Percentiles rank a stretch among this genome's conserved stretches.
Evolutionary conservation across 2,329 filamentous ascomycete species (phyloP).

Genomic region (Alternaria brassicae): DNA sequence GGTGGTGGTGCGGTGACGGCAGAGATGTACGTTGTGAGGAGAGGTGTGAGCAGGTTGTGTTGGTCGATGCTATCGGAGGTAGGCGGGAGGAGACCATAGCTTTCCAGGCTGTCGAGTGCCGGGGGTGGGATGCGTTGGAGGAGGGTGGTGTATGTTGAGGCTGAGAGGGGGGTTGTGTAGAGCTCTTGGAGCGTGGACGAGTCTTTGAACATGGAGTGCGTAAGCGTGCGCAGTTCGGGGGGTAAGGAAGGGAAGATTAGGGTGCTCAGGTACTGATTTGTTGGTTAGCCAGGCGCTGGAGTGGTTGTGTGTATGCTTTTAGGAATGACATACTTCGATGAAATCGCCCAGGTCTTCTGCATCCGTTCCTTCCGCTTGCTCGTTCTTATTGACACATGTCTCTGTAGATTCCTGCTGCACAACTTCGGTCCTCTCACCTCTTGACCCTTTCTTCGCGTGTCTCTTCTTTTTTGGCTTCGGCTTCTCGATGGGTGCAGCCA

Average conservation of each 20-base stretch:
- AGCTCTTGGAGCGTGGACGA: slow-evolving; percentile 58
- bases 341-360: slow-evolving; percentile 80
- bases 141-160: slow-evolving; percentile 59
- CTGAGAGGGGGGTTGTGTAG: slow-evolving; percentile 66
- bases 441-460: slow-evolving; percentile 41
- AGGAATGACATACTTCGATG: slow-evolving; percentile 63
- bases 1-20: slow-evolving; percentile 68
- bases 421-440: slow-evolving; percentile 26
- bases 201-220: slow-evolving; percentile 64
- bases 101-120: slow-evolving; percentile 70
- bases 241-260: slow-evolving; percentile 74
- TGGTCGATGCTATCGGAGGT: slow-evolving; percentile 48
- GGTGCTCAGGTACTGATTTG: slow-evolving; percentile 68
- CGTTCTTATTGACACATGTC: slow-evolving; percentile 26
- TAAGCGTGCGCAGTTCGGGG: slow-evolving; percentile 64
- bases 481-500: slow-evolving; percentile 55
- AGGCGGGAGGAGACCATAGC: slow-evolving; percentile 69
- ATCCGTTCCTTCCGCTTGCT: slow-evolving; percentile 42
- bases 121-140: slow-evolving; percentile 63
- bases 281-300: slow-evolving; percentile 1
- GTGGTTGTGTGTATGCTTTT: slow-evolving; percentile 1
- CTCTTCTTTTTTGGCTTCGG: slow-evolving; percentile 56
- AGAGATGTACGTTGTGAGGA: slow-evolving; percentile 69
- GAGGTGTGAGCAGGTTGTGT: slow-evolving; percentile 65
- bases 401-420: slow-evolving; percentile 10